phyloP scores from a whole-genome alignment of 2,329 filamentous ascomycete species.

The Fusarium austroafricanum region DNA sequence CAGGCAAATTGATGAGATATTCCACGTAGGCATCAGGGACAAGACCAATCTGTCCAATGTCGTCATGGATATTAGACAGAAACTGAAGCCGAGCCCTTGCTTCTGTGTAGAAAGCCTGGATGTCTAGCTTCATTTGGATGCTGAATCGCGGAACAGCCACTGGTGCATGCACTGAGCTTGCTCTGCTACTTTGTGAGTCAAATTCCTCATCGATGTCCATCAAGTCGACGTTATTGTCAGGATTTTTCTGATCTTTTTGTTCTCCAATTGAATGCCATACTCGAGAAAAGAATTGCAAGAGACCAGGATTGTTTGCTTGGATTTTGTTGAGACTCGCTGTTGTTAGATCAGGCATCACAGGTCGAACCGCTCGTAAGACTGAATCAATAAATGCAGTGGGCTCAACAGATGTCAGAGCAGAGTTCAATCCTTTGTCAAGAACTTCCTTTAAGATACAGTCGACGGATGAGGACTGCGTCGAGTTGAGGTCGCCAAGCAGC shows the following conservation, averaged over 20 bases:
- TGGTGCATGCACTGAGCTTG: conserved; percentile 51
- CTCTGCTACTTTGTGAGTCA: conserved; percentile 67
- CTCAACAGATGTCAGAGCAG: conserved; percentile 58
- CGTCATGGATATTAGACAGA: conserved; percentile 56
- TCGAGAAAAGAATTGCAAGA: conserved; percentile 58
- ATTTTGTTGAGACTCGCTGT: conserved; percentile 54
- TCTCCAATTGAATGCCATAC: conserved; percentile 49
- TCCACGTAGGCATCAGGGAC: conserved; percentile 64
- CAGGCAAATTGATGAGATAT: conserved; percentile 59
- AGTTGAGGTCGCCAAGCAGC: conserved; percentile 60
- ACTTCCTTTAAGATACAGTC: conserved; percentile 57
- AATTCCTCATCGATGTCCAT: conserved; percentile 78
- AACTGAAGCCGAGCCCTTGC: conserved; percentile 60
- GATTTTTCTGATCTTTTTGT: conserved; percentile 36
- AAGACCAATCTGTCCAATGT: conserved; percentile 59
- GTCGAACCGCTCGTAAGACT: conserved; percentile 58
- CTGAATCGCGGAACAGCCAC: conserved; percentile 61
- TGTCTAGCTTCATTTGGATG: conserved; percentile 55
- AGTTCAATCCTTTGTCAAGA: conserved; percentile 55
- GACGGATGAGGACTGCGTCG: conserved; percentile 61
- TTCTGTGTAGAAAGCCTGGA: conserved; percentile 61
- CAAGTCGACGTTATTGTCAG: conserved; percentile 58
- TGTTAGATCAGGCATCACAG: conserved; percentile 60
- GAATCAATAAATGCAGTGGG: conserved; percentile 59
- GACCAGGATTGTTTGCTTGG: conserved; percentile 52